Conservation (phyloP, 345 rosid genomes). For the Lepidium aucheri region DNA sequence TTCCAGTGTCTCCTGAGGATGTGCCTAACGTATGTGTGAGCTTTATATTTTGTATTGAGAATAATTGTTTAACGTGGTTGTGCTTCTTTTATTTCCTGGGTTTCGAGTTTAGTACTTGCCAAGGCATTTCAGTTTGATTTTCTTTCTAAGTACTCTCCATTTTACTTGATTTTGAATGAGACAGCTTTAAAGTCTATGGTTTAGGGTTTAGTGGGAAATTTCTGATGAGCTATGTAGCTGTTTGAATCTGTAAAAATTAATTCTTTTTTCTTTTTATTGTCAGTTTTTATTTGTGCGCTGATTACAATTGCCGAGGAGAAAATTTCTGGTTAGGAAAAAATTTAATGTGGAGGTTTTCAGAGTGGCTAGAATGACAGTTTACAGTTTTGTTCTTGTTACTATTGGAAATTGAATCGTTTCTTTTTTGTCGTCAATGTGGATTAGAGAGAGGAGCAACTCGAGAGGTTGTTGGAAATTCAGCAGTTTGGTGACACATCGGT, state of each 20-base stretch:
- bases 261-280: background rate
- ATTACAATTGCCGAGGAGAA: background rate
- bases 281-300: background rate
- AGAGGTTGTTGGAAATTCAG: constrained; percentile 42
- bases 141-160: background rate
- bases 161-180: background rate
- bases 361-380: background rate
- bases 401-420: background rate
- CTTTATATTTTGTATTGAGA: background rate
- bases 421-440: background rate
- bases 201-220: background rate
- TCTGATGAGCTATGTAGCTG: background rate
- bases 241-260: background rate
- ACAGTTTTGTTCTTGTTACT: background rate
- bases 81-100: background rate
- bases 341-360: background rate
- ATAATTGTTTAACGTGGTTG: background rate
- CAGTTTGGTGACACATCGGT: constrained; percentile 53
- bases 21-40: constrained; percentile 37
- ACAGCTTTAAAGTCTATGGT: background rate
- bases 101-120: background rate
- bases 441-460: constrained; percentile 46
- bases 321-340: background rate
- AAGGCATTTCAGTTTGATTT: background rate
- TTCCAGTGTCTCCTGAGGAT: constrained; percentile 71